A percentile compares a stretch with the other conserved stretches of the same genome.
These are phyloP conservation scores for Carpinus viminea DNA, from an alignment of 306 rosid species.

Conservation along the genomic window DNA sequence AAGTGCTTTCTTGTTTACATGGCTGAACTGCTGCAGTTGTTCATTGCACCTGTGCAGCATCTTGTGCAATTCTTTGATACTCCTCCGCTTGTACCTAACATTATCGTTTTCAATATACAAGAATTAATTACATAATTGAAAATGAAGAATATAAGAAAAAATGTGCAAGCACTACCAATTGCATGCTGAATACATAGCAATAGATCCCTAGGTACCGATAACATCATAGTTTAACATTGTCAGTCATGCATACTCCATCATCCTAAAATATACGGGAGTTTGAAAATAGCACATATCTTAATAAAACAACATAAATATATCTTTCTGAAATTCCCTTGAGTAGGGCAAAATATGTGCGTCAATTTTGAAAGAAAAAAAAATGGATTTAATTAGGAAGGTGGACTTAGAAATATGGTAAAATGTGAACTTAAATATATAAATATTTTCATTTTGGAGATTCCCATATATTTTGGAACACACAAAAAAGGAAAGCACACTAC, in stretches of 20 bases:
- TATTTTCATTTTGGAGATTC: background rate
- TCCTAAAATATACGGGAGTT: background rate
- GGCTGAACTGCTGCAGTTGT: conserved; percentile 88
- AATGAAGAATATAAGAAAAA: conserved; percentile 11
- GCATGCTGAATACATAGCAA: background rate
- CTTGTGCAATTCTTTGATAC: conserved; percentile 75
- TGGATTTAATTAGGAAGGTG: no score
- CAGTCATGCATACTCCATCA: background rate
- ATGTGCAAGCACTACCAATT: background rate
- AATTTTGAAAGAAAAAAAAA: no score
- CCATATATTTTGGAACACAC: no score
- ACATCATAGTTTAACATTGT: background rate
- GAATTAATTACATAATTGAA: conserved; percentile 9
- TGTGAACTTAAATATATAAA: no score
- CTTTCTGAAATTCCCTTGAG: background rate
- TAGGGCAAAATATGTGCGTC: no score
- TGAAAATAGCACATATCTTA: background rate
- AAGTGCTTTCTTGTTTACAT: conserved; percentile 95
- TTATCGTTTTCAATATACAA: conserved; percentile 24
- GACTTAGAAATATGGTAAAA: no score
- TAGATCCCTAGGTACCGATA: background rate
- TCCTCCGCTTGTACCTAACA: conserved; percentile 77
- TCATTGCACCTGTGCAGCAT: conserved; percentile 91
- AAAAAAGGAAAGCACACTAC: background rate
- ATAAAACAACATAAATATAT: background rate